A percentile compares a stretch with the other conserved stretches of the same genome.
These are phyloP conservation scores for Kwoniella dendrophila DNA, from an alignment of 768 basidiomycete genomes.

Conservation along the genomic window DNA sequence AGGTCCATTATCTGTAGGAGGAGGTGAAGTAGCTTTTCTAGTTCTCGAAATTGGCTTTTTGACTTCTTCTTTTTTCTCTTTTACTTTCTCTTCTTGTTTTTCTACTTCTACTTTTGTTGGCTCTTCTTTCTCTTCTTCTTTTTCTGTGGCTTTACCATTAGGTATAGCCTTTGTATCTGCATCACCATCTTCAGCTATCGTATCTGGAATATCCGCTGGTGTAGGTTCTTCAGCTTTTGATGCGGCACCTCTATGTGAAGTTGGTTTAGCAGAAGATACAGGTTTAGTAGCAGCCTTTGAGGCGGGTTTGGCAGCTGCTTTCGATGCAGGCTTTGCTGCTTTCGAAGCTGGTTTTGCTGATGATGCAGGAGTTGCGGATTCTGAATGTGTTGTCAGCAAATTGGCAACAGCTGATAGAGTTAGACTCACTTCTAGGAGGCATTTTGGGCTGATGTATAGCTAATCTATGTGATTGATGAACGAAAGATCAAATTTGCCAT, in stretches of 20 bases:
- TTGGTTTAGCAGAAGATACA: conserved; percentile 23
- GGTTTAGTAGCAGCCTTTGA: conserved; percentile 22
- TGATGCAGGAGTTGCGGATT: conserved; percentile 18
- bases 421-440: conserved; percentile 21
- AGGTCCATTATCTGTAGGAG: conserved; percentile 17
- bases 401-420: background rate
- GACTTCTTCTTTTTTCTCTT: background rate
- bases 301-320: conserved; percentile 16
- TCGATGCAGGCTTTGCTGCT: conserved; percentile 17
- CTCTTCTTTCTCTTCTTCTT: too few relatives aligned
- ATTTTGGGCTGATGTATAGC: background rate
- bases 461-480: background rate
- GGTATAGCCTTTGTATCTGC: conserved; percentile 13
- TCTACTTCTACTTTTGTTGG: too few relatives aligned
- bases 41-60: too few relatives aligned
- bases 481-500: too few relatives aligned
- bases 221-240: conserved; percentile 24
- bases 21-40: conserved; percentile 21
- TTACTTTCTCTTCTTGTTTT: too few relatives aligned
- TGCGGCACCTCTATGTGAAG: conserved; percentile 9
- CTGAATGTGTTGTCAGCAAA: background rate
- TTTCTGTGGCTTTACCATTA: background rate
- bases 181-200: conserved; percentile 22
- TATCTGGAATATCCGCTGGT: background rate
- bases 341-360: conserved; percentile 23